Evolutionary conservation across 768 basidiomycete genomes (phyloP).

Genomic region (Coprinellus micaceus): DNA sequence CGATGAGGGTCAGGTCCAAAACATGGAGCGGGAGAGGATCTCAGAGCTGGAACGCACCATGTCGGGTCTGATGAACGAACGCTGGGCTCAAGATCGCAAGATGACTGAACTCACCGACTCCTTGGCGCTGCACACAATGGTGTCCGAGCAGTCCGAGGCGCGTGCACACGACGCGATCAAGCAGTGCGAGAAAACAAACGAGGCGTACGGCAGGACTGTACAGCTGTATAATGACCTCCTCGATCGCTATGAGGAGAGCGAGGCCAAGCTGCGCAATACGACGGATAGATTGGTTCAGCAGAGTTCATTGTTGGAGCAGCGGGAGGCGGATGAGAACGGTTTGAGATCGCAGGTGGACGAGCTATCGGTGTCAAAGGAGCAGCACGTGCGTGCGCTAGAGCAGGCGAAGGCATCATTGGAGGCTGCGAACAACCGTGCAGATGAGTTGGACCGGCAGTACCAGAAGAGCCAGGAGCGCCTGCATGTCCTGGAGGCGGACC

Average conservation of each 20-base stretch:
- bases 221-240: conserved; percentile 71
- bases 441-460: conserved; percentile 75
- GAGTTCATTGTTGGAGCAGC: conserved; percentile 70
- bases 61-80: conserved; percentile 56
- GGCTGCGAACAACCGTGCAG: conserved; percentile 70
- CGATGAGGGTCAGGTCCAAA: conserved; percentile 58
- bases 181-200: conserved; percentile 73
- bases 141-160: conserved; percentile 77
- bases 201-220: conserved; percentile 56
- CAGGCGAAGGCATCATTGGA: conserved; percentile 77
- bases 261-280: conserved; percentile 70
- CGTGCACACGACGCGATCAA: conserved; percentile 70
- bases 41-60: conserved; percentile 72
- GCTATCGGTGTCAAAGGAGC: conserved; percentile 64
- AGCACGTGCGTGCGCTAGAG: conserved; percentile 84
- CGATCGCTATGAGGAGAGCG: conserved; percentile 53
- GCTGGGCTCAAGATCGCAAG: conserved; percentile 64
- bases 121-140: conserved; percentile 69
- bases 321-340: conserved; percentile 71
- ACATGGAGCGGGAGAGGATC: conserved; percentile 76
- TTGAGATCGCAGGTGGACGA: conserved; percentile 69
- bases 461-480: conserved; percentile 68
- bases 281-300: conserved; percentile 70
- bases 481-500: conserved; percentile 65
- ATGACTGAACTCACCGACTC: conserved; percentile 69